phyloP scores from a whole-genome alignment of 129 eudicot genomes.

The Rutidosis leptorrhynchoides region DNA sequence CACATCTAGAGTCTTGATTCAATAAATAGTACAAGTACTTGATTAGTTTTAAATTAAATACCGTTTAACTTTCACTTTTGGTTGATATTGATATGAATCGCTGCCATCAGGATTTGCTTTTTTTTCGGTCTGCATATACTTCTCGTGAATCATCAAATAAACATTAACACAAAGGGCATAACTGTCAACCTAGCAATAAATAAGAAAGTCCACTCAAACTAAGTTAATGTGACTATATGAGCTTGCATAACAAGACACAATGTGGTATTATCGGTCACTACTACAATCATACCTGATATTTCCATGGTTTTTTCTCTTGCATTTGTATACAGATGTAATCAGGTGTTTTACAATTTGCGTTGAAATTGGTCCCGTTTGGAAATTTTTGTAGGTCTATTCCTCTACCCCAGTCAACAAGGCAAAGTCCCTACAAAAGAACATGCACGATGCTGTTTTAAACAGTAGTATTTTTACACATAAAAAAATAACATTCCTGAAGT shows the following conservation, averaged over 20 bases:
- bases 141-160: slow-evolving; percentile 88
- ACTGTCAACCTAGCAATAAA: slow-evolving; percentile 36
- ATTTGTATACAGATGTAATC: slow-evolving; percentile 85
- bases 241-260: background rate
- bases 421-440: slow-evolving; percentile 64
- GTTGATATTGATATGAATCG: slow-evolving; percentile 51
- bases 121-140: slow-evolving; percentile 79
- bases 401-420: slow-evolving; percentile 99
- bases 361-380: slow-evolving; percentile 60
- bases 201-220: slow-evolving; percentile 6
- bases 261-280: no score
- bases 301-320: slow-evolving; percentile 97
- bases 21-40: background rate
- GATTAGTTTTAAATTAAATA: slow-evolving; percentile 16
- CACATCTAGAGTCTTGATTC: no score
- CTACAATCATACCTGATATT: slow-evolving; percentile 67
- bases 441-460: background rate
- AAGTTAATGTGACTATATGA: background rate
- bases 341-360: slow-evolving; percentile 84
- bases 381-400: slow-evolving; percentile 79
- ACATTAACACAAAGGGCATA: slow-evolving; percentile 88
- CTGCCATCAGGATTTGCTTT: slow-evolving; percentile 43
- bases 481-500: background rate
- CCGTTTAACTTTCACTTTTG: slow-evolving; percentile 73
- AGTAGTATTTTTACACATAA: background rate